These are phyloP conservation scores for Ogataea nitratoaversa DNA, from an alignment of 805 yeast species.

Conservation along the genomic window DNA sequence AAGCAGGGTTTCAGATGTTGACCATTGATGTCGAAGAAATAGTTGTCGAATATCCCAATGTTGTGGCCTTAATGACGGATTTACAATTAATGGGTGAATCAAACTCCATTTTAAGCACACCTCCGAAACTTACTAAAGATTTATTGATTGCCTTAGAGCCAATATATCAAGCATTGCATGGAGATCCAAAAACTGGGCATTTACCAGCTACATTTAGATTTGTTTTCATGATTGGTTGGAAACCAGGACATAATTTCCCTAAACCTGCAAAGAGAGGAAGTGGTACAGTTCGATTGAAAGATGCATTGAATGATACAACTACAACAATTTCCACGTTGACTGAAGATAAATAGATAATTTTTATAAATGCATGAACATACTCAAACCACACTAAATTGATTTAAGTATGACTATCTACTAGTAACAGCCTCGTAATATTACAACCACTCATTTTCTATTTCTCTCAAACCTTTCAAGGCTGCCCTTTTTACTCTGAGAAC, in stretches of 20 bases:
- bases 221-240: constrained; percentile 88
- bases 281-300: constrained; percentile 65
- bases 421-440: too few relatives aligned
- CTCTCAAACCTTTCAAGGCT: constrained; percentile 21
- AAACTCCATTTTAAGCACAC: constrained; percentile 45
- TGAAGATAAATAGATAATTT: constrained; percentile 13
- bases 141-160: constrained; percentile 71
- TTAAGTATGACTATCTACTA: too few relatives aligned
- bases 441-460: constrained; percentile 15
- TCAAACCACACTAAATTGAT: too few relatives aligned
- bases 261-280: constrained; percentile 71
- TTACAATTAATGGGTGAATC: constrained; percentile 82
- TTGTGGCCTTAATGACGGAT: constrained; percentile 63
- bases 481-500: constrained; percentile 11
- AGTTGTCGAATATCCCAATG: constrained; percentile 72
- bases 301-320: constrained; percentile 37
- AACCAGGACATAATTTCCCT: constrained; percentile 64
- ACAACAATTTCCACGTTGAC: constrained; percentile 8
- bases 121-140: constrained; percentile 50
- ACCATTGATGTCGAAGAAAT: constrained; percentile 84
- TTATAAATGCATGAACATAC: constrained; percentile 1
- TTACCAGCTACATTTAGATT: constrained; percentile 80
- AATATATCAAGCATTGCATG: constrained; percentile 68
- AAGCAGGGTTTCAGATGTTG: constrained; percentile 73
- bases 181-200: constrained; percentile 45